Conservation (phyloP, 192 early-diverging fungal species). For the Gryganskiella cystojenkinii region DNA sequence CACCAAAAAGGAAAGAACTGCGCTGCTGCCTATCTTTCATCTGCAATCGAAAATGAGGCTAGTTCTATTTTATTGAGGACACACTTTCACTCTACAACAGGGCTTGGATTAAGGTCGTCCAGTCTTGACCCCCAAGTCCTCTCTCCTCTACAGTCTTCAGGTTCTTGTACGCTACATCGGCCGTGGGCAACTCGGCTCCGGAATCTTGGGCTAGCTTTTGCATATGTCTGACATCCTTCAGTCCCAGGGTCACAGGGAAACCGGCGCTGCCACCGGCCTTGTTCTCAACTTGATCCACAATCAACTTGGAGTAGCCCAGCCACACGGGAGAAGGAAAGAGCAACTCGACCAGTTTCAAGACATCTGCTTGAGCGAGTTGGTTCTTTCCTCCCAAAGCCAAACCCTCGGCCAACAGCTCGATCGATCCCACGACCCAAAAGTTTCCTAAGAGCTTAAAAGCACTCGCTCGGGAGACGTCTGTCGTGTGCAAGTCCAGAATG, state of each 20-base stretch:
- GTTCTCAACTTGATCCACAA: constrained; percentile 23
- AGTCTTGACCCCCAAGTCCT: constrained; percentile 15
- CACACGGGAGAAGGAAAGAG: constrained; percentile 58
- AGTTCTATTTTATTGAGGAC: too few relatives aligned
- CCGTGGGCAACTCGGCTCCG: constrained; percentile 43
- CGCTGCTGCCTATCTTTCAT: too few relatives aligned
- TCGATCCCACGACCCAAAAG: constrained; percentile 62
- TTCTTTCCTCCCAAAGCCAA: constrained; percentile 64
- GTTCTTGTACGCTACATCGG: constrained; percentile 19
- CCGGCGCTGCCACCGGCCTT: constrained; percentile 37
- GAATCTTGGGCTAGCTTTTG: constrained; percentile 39
- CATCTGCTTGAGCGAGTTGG: constrained; percentile 60
- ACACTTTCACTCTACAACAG: too few relatives aligned
- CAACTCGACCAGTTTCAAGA: constrained; percentile 60
- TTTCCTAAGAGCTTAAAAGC: constrained; percentile 75
- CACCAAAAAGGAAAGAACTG: too few relatives aligned
- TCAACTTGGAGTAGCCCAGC: constrained; percentile 57
- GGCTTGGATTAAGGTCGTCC: constrained; percentile 13
- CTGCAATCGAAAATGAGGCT: too few relatives aligned
- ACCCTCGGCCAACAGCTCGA: constrained; percentile 72
- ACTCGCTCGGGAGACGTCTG: constrained; percentile 53
- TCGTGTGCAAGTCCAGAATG: constrained; percentile 57
- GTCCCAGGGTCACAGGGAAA: constrained; percentile 45
- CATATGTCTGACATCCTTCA: constrained; percentile 60
- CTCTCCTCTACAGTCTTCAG: constrained; percentile 9